A percentile compares a stretch with the other conserved stretches of the same genome.
Conservation (phyloP, 2,329 filamentous ascomycete genomes). For the Calonectria ilicicola region DNA sequence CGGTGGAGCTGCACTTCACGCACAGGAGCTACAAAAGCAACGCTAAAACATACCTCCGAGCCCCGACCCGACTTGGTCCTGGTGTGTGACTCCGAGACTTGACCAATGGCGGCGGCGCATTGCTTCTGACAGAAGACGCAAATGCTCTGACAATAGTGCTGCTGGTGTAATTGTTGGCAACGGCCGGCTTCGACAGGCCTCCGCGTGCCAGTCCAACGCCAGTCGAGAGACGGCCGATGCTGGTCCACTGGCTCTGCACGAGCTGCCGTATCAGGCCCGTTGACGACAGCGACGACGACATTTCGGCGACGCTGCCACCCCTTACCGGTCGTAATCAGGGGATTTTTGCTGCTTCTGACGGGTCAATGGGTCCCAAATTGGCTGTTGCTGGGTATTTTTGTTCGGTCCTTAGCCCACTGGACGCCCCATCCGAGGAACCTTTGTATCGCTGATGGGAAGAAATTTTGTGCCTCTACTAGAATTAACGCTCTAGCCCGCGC, state of each 20-base stretch:
- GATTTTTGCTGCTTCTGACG: conserved; percentile 5
- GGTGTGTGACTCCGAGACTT: conserved; percentile 11
- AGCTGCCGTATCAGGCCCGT: conserved; percentile 45
- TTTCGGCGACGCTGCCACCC: conserved; percentile 35
- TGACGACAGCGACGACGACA: conserved; percentile 36
- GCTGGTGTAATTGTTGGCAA: neutral
- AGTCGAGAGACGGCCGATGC: conserved; percentile 33
- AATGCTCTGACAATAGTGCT: conserved; percentile 15
- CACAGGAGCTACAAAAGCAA: neutral
- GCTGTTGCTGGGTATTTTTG: conserved; percentile 25
- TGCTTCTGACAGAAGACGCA: conserved; percentile 24
- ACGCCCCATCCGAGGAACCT: conserved; percentile 42
- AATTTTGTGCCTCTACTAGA: conserved; percentile 33
- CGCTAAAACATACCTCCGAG: conserved; percentile 43
- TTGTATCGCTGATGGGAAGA: conserved; percentile 33
- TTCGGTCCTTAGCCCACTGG: conserved; percentile 30
- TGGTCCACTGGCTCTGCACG: conserved; percentile 40
- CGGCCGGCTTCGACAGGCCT: conserved; percentile 6
- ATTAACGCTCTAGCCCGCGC: conserved; percentile 26
- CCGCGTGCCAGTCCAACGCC: conserved; percentile 16
- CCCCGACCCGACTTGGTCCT: conserved; percentile 34
- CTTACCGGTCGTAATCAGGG: conserved; percentile 41
- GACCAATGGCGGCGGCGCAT: neutral
- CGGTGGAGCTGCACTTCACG: neutral
- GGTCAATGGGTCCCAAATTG: neutral